phyloP scores from a whole-genome alignment of 2,329 filamentous ascomycete genomes.

The Cercospora sojina region DNA sequence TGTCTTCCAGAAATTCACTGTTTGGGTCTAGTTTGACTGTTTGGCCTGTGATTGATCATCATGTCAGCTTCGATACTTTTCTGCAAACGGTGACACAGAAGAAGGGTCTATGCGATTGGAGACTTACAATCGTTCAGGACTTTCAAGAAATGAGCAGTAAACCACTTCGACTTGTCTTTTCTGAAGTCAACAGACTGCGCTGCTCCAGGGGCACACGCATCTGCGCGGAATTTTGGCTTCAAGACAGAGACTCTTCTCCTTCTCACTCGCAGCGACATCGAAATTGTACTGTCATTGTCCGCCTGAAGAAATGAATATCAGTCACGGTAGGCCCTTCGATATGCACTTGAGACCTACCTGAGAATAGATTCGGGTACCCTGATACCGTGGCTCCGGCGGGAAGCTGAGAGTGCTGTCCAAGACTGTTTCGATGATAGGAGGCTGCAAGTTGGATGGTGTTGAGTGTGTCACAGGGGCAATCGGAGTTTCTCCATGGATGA shows the following conservation, averaged over 20 bases:
- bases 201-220: background rate
- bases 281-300: background rate
- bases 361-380: no score
- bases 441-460: no score
- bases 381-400: no score
- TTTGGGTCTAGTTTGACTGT: background rate
- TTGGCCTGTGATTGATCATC: background rate
- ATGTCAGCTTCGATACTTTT: background rate
- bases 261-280: background rate
- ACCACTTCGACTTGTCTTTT: background rate
- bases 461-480: no score
- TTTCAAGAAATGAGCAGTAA: background rate
- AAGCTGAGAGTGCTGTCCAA: no score
- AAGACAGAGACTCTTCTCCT: background rate
- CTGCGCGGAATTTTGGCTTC: background rate
- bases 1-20: background rate
- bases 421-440: no score
- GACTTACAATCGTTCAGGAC: background rate
- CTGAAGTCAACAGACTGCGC: background rate
- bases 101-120: background rate
- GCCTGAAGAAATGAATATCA: no score
- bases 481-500: no score
- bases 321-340: no score
- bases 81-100: background rate
- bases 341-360: no score